phyloP scores from a whole-genome alignment of 2,329 filamentous ascomycete species.

The Paraphoma chrysanthemicola region DNA sequence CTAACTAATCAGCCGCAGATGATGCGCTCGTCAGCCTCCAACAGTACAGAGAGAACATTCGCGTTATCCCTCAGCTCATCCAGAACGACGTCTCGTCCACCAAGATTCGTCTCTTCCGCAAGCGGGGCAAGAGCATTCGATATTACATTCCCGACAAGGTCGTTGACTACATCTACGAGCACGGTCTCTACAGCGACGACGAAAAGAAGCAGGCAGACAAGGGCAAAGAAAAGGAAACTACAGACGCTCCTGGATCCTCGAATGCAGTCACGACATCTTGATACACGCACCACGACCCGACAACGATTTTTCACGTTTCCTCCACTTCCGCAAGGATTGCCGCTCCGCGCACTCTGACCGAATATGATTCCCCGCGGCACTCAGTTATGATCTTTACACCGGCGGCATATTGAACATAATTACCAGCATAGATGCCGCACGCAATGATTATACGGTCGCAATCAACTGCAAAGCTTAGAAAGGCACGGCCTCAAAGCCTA shows the following conservation, averaged over 20 bases:
- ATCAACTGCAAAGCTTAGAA: conserved; percentile 10
- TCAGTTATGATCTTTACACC: conserved; percentile 3
- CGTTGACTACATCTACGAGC: conserved; percentile 50
- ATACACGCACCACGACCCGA: conserved; percentile 1
- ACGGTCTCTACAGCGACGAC: conserved; percentile 48
- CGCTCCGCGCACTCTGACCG: conserved; percentile 11
- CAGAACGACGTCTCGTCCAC: conserved; percentile 84
- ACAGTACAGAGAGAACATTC: conserved; percentile 83
- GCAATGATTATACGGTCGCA: conserved; percentile 10
- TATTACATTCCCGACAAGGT: conserved; percentile 51
- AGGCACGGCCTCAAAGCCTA: conserved; percentile 22
- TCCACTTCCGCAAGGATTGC: conserved; percentile 27
- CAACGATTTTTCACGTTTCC: background rate
- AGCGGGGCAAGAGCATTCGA: conserved; percentile 50
- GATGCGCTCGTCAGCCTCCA: conserved; percentile 83
- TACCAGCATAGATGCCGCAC: conserved; percentile 4
- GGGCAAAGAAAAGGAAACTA: conserved; percentile 38
- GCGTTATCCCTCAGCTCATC: conserved; percentile 87
- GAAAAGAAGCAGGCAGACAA: conserved; percentile 46
- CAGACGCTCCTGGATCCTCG: conserved; percentile 32
- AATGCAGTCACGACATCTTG: conserved; percentile 21
- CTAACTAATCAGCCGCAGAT: conserved; percentile 54
- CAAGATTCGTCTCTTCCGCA: conserved; percentile 77
- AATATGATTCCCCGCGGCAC: background rate
- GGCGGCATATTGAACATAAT: conserved; percentile 9